Evolutionary conservation across 2,329 filamentous ascomycete genomes (phyloP).

Genomic region (Didymosphaeria variabile): DNA sequence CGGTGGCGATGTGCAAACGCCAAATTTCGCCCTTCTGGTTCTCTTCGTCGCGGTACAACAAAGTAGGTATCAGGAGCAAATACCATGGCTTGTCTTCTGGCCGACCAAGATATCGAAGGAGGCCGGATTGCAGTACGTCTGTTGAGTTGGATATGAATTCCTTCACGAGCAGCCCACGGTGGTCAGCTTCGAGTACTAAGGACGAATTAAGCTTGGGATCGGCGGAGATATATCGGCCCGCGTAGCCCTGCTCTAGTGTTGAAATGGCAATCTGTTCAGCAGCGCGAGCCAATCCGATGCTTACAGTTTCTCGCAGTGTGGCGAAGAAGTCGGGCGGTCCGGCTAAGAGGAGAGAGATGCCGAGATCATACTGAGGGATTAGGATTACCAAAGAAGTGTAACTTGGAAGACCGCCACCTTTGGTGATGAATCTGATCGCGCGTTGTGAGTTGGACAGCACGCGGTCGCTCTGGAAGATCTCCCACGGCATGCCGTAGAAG

Average conservation of each 20-base stretch:
- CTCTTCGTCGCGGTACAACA: slow-evolving; percentile 38
- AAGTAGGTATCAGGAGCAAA: slow-evolving; percentile 36
- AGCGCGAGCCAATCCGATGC: slow-evolving; percentile 38
- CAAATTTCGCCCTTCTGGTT: slow-evolving; percentile 46
- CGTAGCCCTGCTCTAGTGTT: slow-evolving; percentile 38
- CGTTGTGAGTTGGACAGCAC: slow-evolving; percentile 48
- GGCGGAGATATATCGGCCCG: slow-evolving; percentile 35
- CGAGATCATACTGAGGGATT: slow-evolving; percentile 56
- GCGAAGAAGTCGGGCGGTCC: slow-evolving; percentile 33
- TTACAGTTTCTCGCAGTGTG: slow-evolving; percentile 41
- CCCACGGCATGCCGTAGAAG: slow-evolving; percentile 60
- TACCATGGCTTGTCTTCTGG: slow-evolving; percentile 23
- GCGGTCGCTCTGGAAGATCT: slow-evolving; percentile 55
- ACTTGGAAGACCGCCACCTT: slow-evolving; percentile 54
- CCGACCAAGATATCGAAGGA: slow-evolving; percentile 10
- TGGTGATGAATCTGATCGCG: slow-evolving; percentile 57
- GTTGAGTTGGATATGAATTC: slow-evolving; percentile 43
- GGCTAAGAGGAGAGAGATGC: slow-evolving; percentile 53
- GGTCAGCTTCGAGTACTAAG: slow-evolving; percentile 34
- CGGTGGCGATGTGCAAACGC: slow-evolving; percentile 34
- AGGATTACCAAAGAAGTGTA: slow-evolving; percentile 53
- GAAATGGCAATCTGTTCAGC: slow-evolving; percentile 45
- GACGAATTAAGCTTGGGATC: slow-evolving; percentile 37
- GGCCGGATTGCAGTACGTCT: slow-evolving; percentile 27
- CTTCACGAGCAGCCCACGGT: slow-evolving; percentile 40